These are phyloP conservation scores for Thelonectria blattea DNA, from an alignment of 2,329 filamentous ascomycete genomes.

Conservation along the genomic window DNA sequence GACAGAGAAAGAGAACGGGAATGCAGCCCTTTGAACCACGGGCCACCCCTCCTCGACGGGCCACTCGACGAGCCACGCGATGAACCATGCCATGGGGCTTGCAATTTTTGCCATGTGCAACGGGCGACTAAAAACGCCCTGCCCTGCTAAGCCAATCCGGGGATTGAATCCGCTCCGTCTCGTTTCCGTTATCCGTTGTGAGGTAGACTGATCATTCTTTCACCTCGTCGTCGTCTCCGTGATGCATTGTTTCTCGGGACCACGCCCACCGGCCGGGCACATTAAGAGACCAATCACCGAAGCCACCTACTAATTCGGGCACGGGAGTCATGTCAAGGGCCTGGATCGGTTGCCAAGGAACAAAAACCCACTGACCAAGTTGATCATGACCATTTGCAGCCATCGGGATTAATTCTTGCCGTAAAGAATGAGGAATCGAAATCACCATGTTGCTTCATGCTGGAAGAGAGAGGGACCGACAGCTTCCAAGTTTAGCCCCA, in stretches of 20 bases:
- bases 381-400: background rate
- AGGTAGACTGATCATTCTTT: background rate
- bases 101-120: slow-evolving; percentile 18
- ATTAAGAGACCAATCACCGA: background rate
- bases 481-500: background rate
- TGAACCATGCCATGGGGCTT: slow-evolving; percentile 4
- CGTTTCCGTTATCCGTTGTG: background rate
- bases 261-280: background rate
- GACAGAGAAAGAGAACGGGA: too few relatives aligned
- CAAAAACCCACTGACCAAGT: background rate
- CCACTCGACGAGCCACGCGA: background rate
- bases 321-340: background rate
- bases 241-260: background rate
- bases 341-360: background rate
- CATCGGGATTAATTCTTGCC: background rate
- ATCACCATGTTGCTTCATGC: background rate
- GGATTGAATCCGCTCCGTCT: background rate
- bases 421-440: slow-evolving; percentile 3
- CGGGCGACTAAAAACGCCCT: slow-evolving; percentile 11
- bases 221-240: too few relatives aligned
- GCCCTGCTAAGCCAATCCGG: background rate
- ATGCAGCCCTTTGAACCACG: too few relatives aligned
- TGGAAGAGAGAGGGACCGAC: too few relatives aligned
- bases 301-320: background rate
- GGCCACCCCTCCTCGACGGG: background rate